Base-by-base conservation (phyloP, 345 rosid genomes). In the Aquilaria sinensis region DNA sequence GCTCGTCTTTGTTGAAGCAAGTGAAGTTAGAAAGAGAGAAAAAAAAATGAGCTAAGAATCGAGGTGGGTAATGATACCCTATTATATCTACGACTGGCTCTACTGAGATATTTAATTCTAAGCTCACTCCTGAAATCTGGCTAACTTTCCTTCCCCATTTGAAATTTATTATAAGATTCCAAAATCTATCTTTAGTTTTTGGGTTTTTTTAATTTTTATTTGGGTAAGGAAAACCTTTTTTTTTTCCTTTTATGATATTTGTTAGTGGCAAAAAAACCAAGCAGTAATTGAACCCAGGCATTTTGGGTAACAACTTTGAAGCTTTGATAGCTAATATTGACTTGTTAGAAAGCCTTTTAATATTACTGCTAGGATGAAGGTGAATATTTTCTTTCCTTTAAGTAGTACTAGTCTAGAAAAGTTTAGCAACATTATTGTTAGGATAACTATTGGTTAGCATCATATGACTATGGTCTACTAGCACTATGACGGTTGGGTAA, bases 31-130 rank as follows among this genome's bases (percentile, higher is more conserved):
- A 86, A 47, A 85, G 71, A 55, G 99, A 93, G 75, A 16, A 16
- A 16, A 16, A 16, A 16, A 16, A 81, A 89, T 67, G 95, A 94
- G 73, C 86, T 94, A 10, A 83, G 97, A 67, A 78, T 94, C 34
- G 97, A 94, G 76, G 95, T 85, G 23, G 85, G 87, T n/a, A 52
- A 69, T 63, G 89, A 90, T n/a, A 69, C 78, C 45, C 85, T 89
- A 30, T 87, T 90, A 37, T 88, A 78, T 50, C 85, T 90, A 57
- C 81, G 97, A 48, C 70, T 63, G 97, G 97, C 57, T 85, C 80
- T 0, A 96, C 96, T 31, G 97, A 90, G 83, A 94, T 94, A 52
- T 94, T 78, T 51, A 95, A 96, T 67, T 77, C 96, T 57, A 92
- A 94, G 75, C 65, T 94, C 41, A 92, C 99, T 23, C 95, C 89